Percentiles rank a stretch among this genome's conserved stretches.
Conservation (phyloP, 371 early-diverging fungal genomes). For the Polyrhizophydium stewartii region DNA sequence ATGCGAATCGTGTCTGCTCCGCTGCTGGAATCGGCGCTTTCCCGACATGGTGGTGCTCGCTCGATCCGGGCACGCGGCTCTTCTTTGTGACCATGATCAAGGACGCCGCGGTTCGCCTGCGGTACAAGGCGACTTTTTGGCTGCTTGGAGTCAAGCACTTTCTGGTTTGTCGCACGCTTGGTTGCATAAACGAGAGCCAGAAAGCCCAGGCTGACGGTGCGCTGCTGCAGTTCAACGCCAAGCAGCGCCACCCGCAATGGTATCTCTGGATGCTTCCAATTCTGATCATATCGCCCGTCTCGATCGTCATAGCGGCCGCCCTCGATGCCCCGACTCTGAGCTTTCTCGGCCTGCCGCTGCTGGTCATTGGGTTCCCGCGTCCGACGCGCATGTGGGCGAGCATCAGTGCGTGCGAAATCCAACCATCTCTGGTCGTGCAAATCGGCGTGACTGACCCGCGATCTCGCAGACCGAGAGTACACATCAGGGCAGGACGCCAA, state of each 20-base stretch:
- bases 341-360: conserved; percentile 31
- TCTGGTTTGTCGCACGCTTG: neutral
- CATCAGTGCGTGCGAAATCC: neutral
- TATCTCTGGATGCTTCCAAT: conserved; percentile 11
- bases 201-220: neutral
- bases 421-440: conserved; percentile 1
- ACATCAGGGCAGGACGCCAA: conserved; percentile 16
- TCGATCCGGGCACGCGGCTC: neutral
- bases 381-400: conserved; percentile 28
- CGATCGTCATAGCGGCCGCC: conserved; percentile 18
- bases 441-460: too few species aligned
- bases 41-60: neutral
- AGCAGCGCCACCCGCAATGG: conserved; percentile 27
- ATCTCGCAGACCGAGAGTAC: conserved; percentile 12
- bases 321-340: conserved; percentile 32
- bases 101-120: neutral
- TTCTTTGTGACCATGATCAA: conserved; percentile 8
- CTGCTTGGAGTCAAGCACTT: conserved; percentile 3
- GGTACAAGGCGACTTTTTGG: neutral
- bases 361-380: conserved; percentile 30
- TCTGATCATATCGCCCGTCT: conserved; percentile 26
- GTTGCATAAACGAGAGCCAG: neutral
- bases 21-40: neutral
- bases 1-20: too few species aligned
- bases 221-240: conserved; percentile 14